These are phyloP conservation scores for Schizosaccharomyces octosporus DNA, from an alignment of 805 yeast species.

Conservation along the genomic window DNA sequence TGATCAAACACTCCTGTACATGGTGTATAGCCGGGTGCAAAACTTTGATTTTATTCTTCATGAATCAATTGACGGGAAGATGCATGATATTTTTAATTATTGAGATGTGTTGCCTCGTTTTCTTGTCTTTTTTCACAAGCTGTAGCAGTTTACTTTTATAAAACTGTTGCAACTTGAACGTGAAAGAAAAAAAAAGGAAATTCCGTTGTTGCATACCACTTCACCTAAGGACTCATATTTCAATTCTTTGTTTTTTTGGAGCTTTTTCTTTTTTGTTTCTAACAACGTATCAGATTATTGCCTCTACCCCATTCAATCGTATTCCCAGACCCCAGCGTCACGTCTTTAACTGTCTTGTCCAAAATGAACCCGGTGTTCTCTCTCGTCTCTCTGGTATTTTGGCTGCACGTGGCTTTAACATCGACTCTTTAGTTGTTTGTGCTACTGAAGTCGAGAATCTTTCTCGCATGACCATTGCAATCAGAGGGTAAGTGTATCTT, in stretches of 20 bases:
- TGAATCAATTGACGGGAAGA: not conserved
- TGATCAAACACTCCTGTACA: not conserved
- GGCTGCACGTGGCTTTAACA: slow-evolving; percentile 96
- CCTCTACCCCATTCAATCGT: slow-evolving; percentile 52
- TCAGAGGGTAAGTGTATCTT: slow-evolving; percentile 42
- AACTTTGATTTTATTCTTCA: not conserved
- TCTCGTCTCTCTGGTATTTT: slow-evolving; percentile 80
- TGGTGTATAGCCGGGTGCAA: not conserved
- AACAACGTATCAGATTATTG: slow-evolving; percentile 36
- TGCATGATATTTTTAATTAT: not conserved
- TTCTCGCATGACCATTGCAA: slow-evolving; percentile 87
- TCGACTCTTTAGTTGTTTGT: slow-evolving; percentile 89
- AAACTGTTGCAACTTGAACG: too few species aligned
- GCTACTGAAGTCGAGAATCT: slow-evolving; percentile 87
- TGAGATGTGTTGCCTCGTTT: not conserved
- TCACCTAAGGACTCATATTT: too few species aligned
- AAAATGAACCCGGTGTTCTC: slow-evolving; percentile 95
- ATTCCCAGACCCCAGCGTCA: slow-evolving; percentile 54
- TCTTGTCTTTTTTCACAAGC: too few species aligned
- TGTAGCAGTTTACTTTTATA: too few species aligned
- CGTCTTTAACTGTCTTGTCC: slow-evolving; percentile 86
- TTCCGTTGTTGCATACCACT: too few species aligned
- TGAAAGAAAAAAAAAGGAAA: too few species aligned
- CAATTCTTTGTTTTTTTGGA: not conserved
- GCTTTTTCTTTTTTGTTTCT: not conserved